phyloP scores from a whole-genome alignment of 1,139 yeast species.

The Taiozyma onychis region DNA sequence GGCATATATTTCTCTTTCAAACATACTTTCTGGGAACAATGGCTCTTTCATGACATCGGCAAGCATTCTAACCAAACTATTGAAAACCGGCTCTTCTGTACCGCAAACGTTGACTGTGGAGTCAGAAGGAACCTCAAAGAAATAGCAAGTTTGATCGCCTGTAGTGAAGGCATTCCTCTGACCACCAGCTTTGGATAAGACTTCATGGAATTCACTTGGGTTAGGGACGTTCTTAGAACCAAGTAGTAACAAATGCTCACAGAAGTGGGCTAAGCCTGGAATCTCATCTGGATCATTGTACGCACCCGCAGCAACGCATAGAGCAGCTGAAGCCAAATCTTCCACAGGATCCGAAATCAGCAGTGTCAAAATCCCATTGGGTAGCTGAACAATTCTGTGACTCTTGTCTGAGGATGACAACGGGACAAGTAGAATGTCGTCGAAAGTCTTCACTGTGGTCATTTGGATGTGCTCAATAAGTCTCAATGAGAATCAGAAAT shows the following conservation, averaged over 20 bases:
- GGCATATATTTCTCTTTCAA: constrained; percentile 49
- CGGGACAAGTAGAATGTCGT: constrained; percentile 24
- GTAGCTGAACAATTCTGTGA: constrained; percentile 39
- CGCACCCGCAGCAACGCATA: constrained; percentile 60
- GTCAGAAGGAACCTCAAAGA: constrained; percentile 51
- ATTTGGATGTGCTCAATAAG: not conserved
- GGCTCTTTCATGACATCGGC: constrained; percentile 48
- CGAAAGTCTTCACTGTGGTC: constrained; percentile 12
- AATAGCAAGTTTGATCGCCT: constrained; percentile 56
- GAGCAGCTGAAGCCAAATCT: constrained; percentile 38
- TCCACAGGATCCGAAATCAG: constrained; percentile 54
- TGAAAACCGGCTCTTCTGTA: constrained; percentile 33
- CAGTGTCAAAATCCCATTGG: constrained; percentile 48
- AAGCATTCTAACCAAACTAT: constrained; percentile 41
- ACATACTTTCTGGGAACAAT: constrained; percentile 34
- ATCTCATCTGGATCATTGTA: constrained; percentile 50
- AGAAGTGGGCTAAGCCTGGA: constrained; percentile 66
- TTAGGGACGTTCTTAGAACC: constrained; percentile 52
- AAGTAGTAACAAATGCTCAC: constrained; percentile 62
- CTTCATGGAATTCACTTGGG: constrained; percentile 39
- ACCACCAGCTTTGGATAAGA: constrained; percentile 46
- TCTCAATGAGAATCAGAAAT: not conserved
- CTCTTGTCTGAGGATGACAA: constrained; percentile 29
- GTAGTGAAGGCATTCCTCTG: constrained; percentile 60
- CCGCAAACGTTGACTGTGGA: constrained; percentile 19